Percentiles rank a stretch among this genome's conserved stretches.
phyloP scores from a whole-genome alignment of 805 yeast genomes.

The Pichia scutulata region DNA sequence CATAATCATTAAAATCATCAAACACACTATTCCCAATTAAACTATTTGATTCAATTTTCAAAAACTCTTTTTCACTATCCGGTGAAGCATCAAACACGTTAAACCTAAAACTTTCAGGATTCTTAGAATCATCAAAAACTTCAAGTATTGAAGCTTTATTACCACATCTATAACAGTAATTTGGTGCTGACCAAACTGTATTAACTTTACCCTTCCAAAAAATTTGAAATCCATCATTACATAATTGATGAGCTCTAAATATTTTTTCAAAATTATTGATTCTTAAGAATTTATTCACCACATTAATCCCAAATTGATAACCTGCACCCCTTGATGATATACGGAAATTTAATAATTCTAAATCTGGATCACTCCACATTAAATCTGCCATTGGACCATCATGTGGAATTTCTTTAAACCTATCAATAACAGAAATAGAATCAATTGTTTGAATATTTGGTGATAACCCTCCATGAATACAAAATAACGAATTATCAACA shows the following conservation, averaged over 20 bases:
- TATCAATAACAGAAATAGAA: conserved; percentile 81
- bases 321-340: conserved; percentile 97
- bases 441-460: conserved; percentile 93
- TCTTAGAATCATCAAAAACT: conserved; percentile 48
- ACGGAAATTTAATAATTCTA: conserved; percentile 68
- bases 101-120: conserved; percentile 57
- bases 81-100: conserved; percentile 98
- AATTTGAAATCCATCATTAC: conserved; percentile 92
- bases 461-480: conserved; percentile 94
- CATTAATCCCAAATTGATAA: conserved; percentile 86
- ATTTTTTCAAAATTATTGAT: conserved; percentile 75
- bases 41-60: conserved; percentile 26
- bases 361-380: conserved; percentile 98
- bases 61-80: conserved; percentile 63
- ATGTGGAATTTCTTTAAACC: conserved; percentile 94
- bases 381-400: conserved; percentile 99
- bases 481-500: conserved; percentile 82
- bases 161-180: conserved; percentile 95
- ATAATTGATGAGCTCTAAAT: conserved; percentile 90
- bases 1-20: conserved; percentile 14
- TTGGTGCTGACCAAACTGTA: conserved; percentile 98
- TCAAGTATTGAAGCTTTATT: conserved; percentile 97
- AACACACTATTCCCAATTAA: conserved; percentile 22
- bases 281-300: conserved; percentile 77
- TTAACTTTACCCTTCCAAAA: conserved; percentile 86